phyloP scores from a whole-genome alignment of 2,329 filamentous ascomycete genomes.

The Colletotrichum higginsianum region DNA sequence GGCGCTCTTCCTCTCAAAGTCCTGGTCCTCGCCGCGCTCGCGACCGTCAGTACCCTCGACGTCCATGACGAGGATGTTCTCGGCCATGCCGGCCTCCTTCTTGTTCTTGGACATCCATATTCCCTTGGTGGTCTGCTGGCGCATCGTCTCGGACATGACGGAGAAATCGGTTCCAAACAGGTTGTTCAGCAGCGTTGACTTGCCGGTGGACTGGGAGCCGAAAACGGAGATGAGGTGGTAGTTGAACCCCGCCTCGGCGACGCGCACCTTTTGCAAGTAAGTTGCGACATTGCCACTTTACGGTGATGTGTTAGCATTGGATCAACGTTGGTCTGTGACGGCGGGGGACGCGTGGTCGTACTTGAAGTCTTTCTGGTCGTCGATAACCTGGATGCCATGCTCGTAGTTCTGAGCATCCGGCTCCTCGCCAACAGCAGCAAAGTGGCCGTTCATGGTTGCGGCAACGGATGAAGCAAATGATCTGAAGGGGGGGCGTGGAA shows the following conservation, averaged over 20 bases:
- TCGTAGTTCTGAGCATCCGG: slow-evolving; percentile 80
- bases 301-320: neutral
- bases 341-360: slow-evolving; percentile 62
- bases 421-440: slow-evolving; percentile 79
- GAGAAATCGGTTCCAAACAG: slow-evolving; percentile 97
- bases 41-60: slow-evolving; percentile 98
- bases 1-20: slow-evolving; percentile 98
- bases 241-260: slow-evolving; percentile 94
- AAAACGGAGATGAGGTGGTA: slow-evolving; percentile 99
- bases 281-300: slow-evolving; percentile 80
- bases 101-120: slow-evolving; percentile 99
- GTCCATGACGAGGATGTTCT: slow-evolving; percentile 99
- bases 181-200: slow-evolving; percentile 96
- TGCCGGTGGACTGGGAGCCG: slow-evolving; percentile 97
- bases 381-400: slow-evolving; percentile 96
- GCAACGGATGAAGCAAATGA: slow-evolving; percentile 29
- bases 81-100: slow-evolving; percentile 80
- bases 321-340: neutral
- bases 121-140: slow-evolving; percentile 97
- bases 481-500: slow-evolving; percentile 14
- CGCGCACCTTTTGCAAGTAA: slow-evolving; percentile 85
- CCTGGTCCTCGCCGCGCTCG: slow-evolving; percentile 97
- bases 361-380: slow-evolving; percentile 98
- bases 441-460: slow-evolving; percentile 82
- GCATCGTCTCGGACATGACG: slow-evolving; percentile 96